phyloP scores from a whole-genome alignment of 169 alveolate genomes.

The Cardiosporidium cionae region DNA sequence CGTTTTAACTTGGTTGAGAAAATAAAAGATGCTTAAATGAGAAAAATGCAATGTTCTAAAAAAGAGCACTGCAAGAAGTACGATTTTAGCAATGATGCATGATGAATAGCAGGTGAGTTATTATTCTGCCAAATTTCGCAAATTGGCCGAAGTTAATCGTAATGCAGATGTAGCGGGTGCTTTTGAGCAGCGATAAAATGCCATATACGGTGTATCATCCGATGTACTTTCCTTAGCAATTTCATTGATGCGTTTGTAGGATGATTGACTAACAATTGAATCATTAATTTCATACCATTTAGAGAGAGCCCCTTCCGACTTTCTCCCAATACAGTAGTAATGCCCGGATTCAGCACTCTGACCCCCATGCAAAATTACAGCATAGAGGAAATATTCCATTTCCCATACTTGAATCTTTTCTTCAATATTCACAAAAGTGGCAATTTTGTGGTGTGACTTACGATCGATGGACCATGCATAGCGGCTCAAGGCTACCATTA shows the following conservation, averaged over 20 bases:
- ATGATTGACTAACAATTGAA: too few species aligned
- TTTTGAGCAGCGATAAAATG: constrained; percentile 2
- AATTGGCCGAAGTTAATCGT: too few species aligned
- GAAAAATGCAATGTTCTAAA: too few species aligned
- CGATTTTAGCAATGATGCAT: too few species aligned
- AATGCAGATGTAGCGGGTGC: constrained; percentile 12
- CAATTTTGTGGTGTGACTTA: constrained; percentile 32
- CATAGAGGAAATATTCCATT: constrained; percentile 56
- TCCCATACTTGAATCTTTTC: constrained; percentile 36
- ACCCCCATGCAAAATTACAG: constrained; percentile 61
- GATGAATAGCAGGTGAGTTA: too few species aligned
- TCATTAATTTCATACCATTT: too few species aligned
- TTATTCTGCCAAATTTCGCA: too few species aligned
- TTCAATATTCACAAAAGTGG: constrained; percentile 46
- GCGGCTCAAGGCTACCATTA: constrained; percentile 55
- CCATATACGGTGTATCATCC: constrained; percentile 5
- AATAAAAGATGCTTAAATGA: too few species aligned
- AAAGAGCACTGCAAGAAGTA: too few species aligned
- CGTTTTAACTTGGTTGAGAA: too few species aligned
- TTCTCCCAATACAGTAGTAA: constrained; percentile 63
- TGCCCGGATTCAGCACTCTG: constrained; percentile 59
- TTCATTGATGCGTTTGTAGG: too few species aligned
- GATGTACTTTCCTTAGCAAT: background rate
- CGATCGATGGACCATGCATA: constrained; percentile 24
- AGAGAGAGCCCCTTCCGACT: too few species aligned